Percentiles rank a stretch among this genome's conserved stretches.
Evolutionary conservation across 768 basidiomycete species (phyloP).

Genomic region (Tephrocybe sp.): DNA sequence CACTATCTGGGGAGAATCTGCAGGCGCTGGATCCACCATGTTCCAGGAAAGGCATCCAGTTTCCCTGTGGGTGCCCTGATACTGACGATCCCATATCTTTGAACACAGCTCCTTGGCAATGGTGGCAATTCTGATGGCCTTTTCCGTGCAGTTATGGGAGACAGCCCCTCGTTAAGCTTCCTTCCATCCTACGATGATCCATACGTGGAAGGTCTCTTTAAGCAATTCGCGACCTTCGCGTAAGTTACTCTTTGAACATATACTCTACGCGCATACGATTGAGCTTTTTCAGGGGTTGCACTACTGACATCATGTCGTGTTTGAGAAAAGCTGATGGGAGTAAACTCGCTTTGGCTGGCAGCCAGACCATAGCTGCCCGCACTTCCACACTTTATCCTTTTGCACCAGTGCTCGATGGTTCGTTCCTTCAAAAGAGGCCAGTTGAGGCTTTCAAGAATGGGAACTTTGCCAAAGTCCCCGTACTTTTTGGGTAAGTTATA

Average conservation of each 20-base stretch:
- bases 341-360: slow-evolving; percentile 33
- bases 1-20: slow-evolving; percentile 44
- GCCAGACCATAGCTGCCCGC: slow-evolving; percentile 26
- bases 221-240: slow-evolving; percentile 35
- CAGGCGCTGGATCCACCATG: slow-evolving; percentile 42
- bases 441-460: slow-evolving; percentile 39
- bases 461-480: slow-evolving; percentile 36
- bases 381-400: slow-evolving; percentile 36
- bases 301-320: slow-evolving; percentile 28
- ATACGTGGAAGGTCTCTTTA: slow-evolving; percentile 34
- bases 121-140: slow-evolving; percentile 36
- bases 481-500: slow-evolving; percentile 36
- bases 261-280: no score
- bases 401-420: slow-evolving; percentile 36
- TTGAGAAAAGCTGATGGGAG: slow-evolving; percentile 28
- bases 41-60: slow-evolving; percentile 32
- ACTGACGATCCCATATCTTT: neutral
- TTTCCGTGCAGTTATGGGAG: slow-evolving; percentile 43
- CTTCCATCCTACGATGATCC: slow-evolving; percentile 31
- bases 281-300: slow-evolving; percentile 17
- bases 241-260: no score
- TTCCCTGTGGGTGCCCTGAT: neutral
- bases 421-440: slow-evolving; percentile 33
- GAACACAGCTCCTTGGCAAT: slow-evolving; percentile 34
- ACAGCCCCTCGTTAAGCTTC: slow-evolving; percentile 41